Evolutionary conservation across 176 grass and related monocot genomes (phyloP), one percentile per base, ranked within the genome.

Genomic region (Dendrocalamus sinicus): DNA sequence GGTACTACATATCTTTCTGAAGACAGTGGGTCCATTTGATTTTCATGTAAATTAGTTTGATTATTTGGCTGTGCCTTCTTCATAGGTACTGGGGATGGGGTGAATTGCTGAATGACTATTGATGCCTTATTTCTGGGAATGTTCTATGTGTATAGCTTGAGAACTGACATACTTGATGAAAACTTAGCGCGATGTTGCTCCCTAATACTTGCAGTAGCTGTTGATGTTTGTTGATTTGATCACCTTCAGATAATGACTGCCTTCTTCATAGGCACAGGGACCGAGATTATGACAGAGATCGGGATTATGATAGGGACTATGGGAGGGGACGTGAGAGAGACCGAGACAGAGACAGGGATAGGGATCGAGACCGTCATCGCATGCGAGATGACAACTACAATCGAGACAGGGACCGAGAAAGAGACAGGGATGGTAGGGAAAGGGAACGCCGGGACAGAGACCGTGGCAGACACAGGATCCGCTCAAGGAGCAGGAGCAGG

Each of bases 401-500:
- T 75, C 86, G 92, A n/a, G 90, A 90, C 2, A 90, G 82, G 37
- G 89, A 91, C 19, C 69, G 92, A 75, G 92, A 89, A 43, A 86
- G 92, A 20, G 87, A 80, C 1, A 94, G 90, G 41, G 92, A 89
- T 66, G 89, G 81, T 28, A 87, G 90, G 81, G 90, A 92, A 23
- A 77, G 90, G 41, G 93, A 92, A 57, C 90, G 79, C 8, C 71
- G 90, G 24, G 93, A 92, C 22, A 88, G 93, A 84, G 93, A 91
- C 6, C 83, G 88, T 14, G 93, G 86, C 70, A 88, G 90, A 28
- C 88, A 71, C 19, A 75, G 88, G 50, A 92, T 90, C 70, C 90
- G 72, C 64, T 95, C 93, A 54, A 95, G 93, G 83, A 94, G 92
- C 66, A 82, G 79, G 32, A 91, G 86, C 83, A 92, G 84, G 67